Evolutionary conservation across 768 basidiomycete genomes (phyloP).

Genomic region (Mycena amicta): DNA sequence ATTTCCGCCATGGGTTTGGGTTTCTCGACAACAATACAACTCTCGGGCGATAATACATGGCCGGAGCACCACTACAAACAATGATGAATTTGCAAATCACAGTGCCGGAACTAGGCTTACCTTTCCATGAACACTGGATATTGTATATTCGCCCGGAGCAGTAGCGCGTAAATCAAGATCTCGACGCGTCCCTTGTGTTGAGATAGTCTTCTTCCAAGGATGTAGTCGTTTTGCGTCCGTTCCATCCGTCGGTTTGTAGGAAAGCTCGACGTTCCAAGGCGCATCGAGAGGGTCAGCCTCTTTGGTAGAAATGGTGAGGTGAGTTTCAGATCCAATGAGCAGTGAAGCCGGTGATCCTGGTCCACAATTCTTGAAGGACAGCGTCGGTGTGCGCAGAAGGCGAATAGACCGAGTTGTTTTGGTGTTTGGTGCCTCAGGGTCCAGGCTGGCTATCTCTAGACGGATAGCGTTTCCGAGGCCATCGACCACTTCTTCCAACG

Average conservation of each 20-base stretch:
- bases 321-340: constrained; percentile 67
- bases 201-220: constrained; percentile 66
- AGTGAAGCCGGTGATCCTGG: constrained; percentile 71
- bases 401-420: constrained; percentile 62
- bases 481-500: constrained; percentile 82
- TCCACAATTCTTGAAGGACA: constrained; percentile 76
- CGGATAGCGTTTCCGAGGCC: constrained; percentile 75
- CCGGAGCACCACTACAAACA: constrained; percentile 70
- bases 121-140: constrained; percentile 72
- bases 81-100: constrained; percentile 9
- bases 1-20: constrained; percentile 84
- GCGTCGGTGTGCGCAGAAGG: constrained; percentile 69
- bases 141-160: constrained; percentile 77
- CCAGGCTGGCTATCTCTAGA: constrained; percentile 29
- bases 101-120: constrained; percentile 33
- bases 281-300: constrained; percentile 64
- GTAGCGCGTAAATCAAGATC: constrained; percentile 53
- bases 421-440: constrained; percentile 37
- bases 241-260: constrained; percentile 54
- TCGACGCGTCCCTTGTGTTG: constrained; percentile 45
- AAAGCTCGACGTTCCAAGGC: constrained; percentile 67
- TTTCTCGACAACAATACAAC: constrained; percentile 73
- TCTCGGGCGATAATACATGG: constrained; percentile 81
- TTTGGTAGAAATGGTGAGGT: constrained; percentile 53
- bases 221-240: constrained; percentile 49